Percentiles rank a stretch among this genome's conserved stretches.
phyloP scores from a whole-genome alignment of 2,329 filamentous ascomycete genomes.

The Talaromyces sp. region DNA sequence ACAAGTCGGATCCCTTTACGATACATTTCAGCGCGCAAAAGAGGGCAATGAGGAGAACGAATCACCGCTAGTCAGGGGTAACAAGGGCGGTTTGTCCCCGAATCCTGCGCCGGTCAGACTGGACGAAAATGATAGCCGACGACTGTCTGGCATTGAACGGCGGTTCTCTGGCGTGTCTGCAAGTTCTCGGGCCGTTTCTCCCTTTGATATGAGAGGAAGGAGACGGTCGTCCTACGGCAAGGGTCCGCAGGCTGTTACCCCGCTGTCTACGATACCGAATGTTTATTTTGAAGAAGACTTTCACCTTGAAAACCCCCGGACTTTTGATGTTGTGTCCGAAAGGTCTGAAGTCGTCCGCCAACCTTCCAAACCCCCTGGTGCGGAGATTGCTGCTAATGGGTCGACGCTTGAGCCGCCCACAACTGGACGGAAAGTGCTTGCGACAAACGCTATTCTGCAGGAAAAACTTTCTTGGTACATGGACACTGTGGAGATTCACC shows the following conservation, averaged over 20 bases:
- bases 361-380: slow-evolving; percentile 47
- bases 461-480: slow-evolving; percentile 99
- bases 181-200: slow-evolving; percentile 40
- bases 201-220: slow-evolving; percentile 45
- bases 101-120: slow-evolving; percentile 24
- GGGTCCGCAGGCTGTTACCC: slow-evolving; percentile 66
- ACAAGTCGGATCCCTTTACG: slow-evolving; percentile 82
- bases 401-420: slow-evolving; percentile 52
- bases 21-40: slow-evolving; percentile 80
- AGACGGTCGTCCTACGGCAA: slow-evolving; percentile 52
- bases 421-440: slow-evolving; percentile 71
- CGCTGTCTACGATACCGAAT: slow-evolving; percentile 81
- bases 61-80: slow-evolving; percentile 42
- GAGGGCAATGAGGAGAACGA: slow-evolving; percentile 66
- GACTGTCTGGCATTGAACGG: slow-evolving; percentile 30
- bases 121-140: slow-evolving; percentile 47
- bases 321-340: slow-evolving; percentile 94
- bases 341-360: slow-evolving; percentile 89
- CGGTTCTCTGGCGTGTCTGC: slow-evolving; percentile 40
- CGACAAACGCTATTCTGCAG: slow-evolving; percentile 94
- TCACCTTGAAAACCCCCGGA: slow-evolving; percentile 90
- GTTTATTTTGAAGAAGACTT: slow-evolving; percentile 97
- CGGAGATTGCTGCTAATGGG: slow-evolving; percentile 57
- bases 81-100: slow-evolving; percentile 29
- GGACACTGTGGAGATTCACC: slow-evolving; percentile 96